phyloP scores from a whole-genome alignment of 2,329 filamentous ascomycete genomes.

The Claviceps pusilla region DNA sequence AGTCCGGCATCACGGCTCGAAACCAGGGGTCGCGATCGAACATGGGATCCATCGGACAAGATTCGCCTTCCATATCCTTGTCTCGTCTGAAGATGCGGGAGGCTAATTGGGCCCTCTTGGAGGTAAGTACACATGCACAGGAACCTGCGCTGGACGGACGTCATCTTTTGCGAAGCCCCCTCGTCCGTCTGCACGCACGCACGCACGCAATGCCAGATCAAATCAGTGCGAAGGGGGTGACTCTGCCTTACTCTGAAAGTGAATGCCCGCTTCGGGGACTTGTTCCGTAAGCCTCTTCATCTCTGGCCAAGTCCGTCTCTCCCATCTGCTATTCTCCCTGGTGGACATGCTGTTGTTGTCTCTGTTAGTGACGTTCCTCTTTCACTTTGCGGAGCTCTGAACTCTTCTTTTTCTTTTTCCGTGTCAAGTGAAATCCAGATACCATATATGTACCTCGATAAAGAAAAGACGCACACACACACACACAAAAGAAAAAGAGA shows the following conservation, averaged over 20 bases:
- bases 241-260: constrained; percentile 48
- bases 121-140: neutral
- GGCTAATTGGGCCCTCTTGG: constrained; percentile 20
- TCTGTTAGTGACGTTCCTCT: neutral
- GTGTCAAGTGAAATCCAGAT: no score
- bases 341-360: constrained; percentile 27
- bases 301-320: constrained; percentile 49
- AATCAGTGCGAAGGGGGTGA: neutral
- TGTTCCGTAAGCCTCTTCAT: constrained; percentile 41
- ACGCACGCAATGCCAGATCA: neutral
- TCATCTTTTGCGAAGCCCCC: no score
- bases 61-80: constrained; percentile 38
- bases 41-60: constrained; percentile 44
- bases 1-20: constrained; percentile 56
- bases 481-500: no score
- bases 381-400: no score
- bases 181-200: no score
- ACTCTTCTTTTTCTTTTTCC: no score
- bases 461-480: no score
- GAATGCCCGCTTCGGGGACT: constrained; percentile 63
- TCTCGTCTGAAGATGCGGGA: constrained; percentile 36
- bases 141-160: no score
- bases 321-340: constrained; percentile 35
- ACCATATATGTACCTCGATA: no score
- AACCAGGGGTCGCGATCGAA: constrained; percentile 57